A percentile compares a stretch with the other conserved stretches of the same genome.
These are phyloP conservation scores for Phytophthora pisi DNA, from an alignment of 352 stramenopile genomes.

Conservation along the genomic window DNA sequence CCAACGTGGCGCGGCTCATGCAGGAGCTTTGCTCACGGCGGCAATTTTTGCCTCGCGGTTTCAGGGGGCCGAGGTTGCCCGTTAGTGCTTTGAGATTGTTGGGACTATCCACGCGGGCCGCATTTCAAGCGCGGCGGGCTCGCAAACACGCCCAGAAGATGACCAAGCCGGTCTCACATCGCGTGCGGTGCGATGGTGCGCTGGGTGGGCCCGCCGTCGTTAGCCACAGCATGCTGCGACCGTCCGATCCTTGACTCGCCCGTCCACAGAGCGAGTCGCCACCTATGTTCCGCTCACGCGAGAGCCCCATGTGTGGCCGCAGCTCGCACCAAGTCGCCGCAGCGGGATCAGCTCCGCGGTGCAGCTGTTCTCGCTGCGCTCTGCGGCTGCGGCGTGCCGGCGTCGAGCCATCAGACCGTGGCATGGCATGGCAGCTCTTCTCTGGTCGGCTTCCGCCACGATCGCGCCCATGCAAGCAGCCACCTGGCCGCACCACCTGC, in stretches of 20 bases:
- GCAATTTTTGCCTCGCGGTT: slow-evolving; percentile 13
- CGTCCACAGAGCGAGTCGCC: slow-evolving; percentile 19
- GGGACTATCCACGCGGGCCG: slow-evolving; percentile 19
- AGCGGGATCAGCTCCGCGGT: slow-evolving; percentile 31
- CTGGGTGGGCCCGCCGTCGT: slow-evolving; percentile 3
- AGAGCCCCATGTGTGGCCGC: slow-evolving; percentile 12
- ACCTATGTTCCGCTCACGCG: slow-evolving; percentile 10
- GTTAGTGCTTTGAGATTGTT: slow-evolving; percentile 27
- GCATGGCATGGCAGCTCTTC: slow-evolving; percentile 1
- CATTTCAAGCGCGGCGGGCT: slow-evolving; percentile 8
- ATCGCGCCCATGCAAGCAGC: neutral
- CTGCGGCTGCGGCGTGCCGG: neutral
- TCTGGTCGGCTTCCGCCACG: neutral
- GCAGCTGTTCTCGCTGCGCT: slow-evolving; percentile 23
- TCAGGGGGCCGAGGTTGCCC: slow-evolving; percentile 9
- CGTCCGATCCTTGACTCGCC: slow-evolving; percentile 13
- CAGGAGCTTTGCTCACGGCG: slow-evolving; percentile 8
- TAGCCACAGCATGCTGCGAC: slow-evolving; percentile 12
- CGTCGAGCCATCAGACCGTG: slow-evolving; percentile 19
- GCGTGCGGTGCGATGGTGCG: slow-evolving; percentile 21
- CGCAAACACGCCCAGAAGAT: slow-evolving; percentile 24
- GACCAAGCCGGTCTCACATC: slow-evolving; percentile 27
- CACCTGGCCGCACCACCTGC: slow-evolving; percentile 5
- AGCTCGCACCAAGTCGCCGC: neutral
- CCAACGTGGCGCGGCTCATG: slow-evolving; percentile 14